A percentile compares a stretch with the other conserved stretches of the same genome.
Evolutionary conservation across 108 stramenopile genomes (phyloP).

Genomic region (Pseudonitzschia multiseries): DNA sequence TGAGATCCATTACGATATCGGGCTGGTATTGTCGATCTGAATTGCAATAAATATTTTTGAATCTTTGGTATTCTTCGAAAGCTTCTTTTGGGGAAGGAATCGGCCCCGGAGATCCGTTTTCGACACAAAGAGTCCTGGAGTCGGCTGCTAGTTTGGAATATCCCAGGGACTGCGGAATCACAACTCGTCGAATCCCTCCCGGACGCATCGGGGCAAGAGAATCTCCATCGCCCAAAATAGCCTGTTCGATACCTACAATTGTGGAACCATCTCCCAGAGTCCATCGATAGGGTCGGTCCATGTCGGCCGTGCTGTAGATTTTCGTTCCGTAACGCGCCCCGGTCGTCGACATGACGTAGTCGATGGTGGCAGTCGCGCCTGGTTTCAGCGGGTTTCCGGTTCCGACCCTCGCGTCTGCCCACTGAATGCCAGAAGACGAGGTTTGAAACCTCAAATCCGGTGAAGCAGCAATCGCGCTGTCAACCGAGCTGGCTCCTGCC

Average conservation of each 20-base stretch:
- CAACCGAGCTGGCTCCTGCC: background rate
- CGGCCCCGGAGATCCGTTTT: conserved; percentile 63
- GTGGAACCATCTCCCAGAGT: conserved; percentile 62
- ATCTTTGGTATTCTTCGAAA: conserved; percentile 66
- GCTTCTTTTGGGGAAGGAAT: conserved; percentile 51
- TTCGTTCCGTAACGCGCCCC: conserved; percentile 72
- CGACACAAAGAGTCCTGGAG: conserved; percentile 20
- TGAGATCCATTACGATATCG: conserved; percentile 75
- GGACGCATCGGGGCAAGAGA: conserved; percentile 46
- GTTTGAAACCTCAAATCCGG: conserved; percentile 38
- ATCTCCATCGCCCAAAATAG: conserved; percentile 47
- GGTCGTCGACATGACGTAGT: conserved; percentile 74
- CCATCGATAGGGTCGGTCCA: conserved; percentile 65
- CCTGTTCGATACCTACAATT: conserved; percentile 65
- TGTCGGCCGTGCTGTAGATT: conserved; percentile 60
- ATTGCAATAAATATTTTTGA: conserved; percentile 84
- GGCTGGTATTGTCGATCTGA: conserved; percentile 68
- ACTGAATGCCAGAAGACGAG: conserved; percentile 55
- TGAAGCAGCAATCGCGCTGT: conserved; percentile 13
- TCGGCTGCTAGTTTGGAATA: conserved; percentile 42
- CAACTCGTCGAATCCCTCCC: conserved; percentile 66
- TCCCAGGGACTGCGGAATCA: conserved; percentile 56
- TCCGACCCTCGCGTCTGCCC: conserved; percentile 68
- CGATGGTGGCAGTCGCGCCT: conserved; percentile 57
- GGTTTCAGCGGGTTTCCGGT: conserved; percentile 27